Base-by-base conservation (phyloP, 176 grass and related monocot species). In the Dactylis glomerata region DNA sequence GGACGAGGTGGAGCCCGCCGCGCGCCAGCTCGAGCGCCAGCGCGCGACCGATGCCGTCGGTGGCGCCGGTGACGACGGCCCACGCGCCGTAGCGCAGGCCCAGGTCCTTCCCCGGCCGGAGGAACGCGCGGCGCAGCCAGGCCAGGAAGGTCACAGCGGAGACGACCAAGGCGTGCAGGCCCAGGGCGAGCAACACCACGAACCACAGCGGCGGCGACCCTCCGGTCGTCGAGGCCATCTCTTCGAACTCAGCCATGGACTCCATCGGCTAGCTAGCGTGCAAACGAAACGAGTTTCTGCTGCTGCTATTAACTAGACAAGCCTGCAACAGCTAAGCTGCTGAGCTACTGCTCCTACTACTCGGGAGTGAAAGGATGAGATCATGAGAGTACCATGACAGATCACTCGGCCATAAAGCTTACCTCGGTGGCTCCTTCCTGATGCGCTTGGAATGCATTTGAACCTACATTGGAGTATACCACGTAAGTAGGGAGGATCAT, bases 1-100 rank as follows among this genome's bases (percentile, higher is more conserved):
- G 83, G 70, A 95, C 63, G 68, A 95, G 79, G 76, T 89, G 61
- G 73, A 92, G 74, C 8, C 92, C 89, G 0, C 1, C 3, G 78
- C 82, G 65, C 8, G 87, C 90, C 1, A 95, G 82, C 63, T 88
- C 76, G 16, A 92, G 76, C 45, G 93, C 90, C 57, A 92, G 38
- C 6, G 85, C 74, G 19, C 81, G 86, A 3, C 93, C 93, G 58
- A 95, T 95, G 58, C 93, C 90, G 68, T 89, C 87, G 36, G 90
- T 95, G 82, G 93, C 59, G n/a, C 87, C 82, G 1, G 87, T 89
- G 67, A 94, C 86, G 51, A 94, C 62, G 28, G 88, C 92, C 92
- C 92, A 94, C n/a, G 52, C 59, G 61, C 92, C 86, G 80, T 88
- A 91, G 4, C 72, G 27, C 15, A 6, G 46, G 24, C 28, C 30